These are phyloP conservation scores for Backusella morwellensis DNA, from an alignment of 192 early-diverging fungal genomes.

Conservation along the genomic window DNA sequence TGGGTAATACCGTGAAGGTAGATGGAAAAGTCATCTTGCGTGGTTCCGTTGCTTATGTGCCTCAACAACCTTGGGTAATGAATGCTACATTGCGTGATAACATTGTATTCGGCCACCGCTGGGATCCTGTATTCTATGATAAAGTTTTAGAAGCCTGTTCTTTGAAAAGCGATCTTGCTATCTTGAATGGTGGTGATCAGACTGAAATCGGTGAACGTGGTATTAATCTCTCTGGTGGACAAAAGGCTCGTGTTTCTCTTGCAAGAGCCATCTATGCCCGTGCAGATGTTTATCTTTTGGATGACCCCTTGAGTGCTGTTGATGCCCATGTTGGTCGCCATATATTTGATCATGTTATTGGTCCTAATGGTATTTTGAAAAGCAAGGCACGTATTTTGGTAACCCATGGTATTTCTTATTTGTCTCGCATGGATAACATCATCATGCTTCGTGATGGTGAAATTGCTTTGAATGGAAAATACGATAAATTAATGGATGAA, in stretches of 20 bases:
- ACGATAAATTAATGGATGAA: conserved; percentile 59
- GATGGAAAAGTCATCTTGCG: conserved; percentile 65
- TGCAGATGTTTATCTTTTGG: conserved; percentile 86
- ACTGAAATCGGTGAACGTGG: conserved; percentile 94
- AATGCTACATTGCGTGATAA: conserved; percentile 92
- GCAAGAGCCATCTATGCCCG: conserved; percentile 87
- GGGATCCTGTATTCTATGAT: conserved; percentile 76
- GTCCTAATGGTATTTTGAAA: conserved; percentile 77
- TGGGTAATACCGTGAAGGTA: conserved; percentile 85
- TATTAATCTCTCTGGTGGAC: conserved; percentile 90
- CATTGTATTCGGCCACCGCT: conserved; percentile 84
- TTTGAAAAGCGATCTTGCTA: conserved; percentile 79
- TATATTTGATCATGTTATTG: conserved; percentile 88
- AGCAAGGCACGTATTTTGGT: conserved; percentile 80
- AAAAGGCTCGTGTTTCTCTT: conserved; percentile 70
- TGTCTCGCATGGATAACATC: conserved; percentile 64
- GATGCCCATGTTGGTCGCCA: conserved; percentile 66
- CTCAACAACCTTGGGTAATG: conserved; percentile 93
- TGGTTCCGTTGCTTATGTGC: conserved; percentile 69
- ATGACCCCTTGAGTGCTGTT: conserved; percentile 62
- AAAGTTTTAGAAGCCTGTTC: conserved; percentile 73
- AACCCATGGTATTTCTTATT: conserved; percentile 77
- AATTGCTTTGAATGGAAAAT: conserved; percentile 68
- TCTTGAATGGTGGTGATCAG: conserved; percentile 82
- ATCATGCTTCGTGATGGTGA: conserved; percentile 73